Conservation (phyloP, 345 rosid genomes). For the Limnanthes douglasii region DNA sequence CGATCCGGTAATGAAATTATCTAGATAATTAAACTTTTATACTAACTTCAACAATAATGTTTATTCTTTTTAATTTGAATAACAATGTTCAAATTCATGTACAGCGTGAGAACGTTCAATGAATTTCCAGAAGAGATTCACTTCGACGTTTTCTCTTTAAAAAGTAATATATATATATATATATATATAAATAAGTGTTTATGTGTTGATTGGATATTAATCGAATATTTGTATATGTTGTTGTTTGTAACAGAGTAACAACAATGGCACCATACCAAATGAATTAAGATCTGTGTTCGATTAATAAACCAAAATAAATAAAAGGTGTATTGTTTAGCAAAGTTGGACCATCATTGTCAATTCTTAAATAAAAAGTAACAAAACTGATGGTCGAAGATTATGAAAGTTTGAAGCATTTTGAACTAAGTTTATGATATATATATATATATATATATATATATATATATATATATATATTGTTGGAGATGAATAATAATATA, state of each 20-base stretch:
- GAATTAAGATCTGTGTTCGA: constrained; percentile 6
- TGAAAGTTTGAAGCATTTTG: constrained; percentile 20
- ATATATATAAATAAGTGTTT: constrained; percentile 5
- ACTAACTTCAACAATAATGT: neutral
- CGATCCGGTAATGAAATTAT: constrained; percentile 31
- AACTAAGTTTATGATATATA: constrained; percentile 42
- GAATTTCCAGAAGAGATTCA: constrained; percentile 40
- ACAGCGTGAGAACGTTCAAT: constrained; percentile 9
- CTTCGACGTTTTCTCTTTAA: constrained; percentile 57
- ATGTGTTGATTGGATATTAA: neutral
- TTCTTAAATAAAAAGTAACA: constrained; percentile 4
- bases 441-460: no score
- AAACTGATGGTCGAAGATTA: constrained; percentile 10
- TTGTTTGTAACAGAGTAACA: constrained; percentile 23
- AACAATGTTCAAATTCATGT: constrained; percentile 1
- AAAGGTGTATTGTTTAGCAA: constrained; percentile 7
- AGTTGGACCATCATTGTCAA: constrained; percentile 19
- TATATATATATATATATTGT: no score
- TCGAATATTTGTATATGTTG: neutral
- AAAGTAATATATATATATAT: constrained; percentile 77
- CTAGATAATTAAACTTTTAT: constrained; percentile 9
- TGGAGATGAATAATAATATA: no score
- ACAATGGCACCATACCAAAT: constrained; percentile 60
- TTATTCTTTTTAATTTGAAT: constrained; percentile 1
- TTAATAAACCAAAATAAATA: constrained; percentile 14